phyloP scores from a whole-genome alignment of 208 protist genomes.

The Trichomonas tenax region DNA sequence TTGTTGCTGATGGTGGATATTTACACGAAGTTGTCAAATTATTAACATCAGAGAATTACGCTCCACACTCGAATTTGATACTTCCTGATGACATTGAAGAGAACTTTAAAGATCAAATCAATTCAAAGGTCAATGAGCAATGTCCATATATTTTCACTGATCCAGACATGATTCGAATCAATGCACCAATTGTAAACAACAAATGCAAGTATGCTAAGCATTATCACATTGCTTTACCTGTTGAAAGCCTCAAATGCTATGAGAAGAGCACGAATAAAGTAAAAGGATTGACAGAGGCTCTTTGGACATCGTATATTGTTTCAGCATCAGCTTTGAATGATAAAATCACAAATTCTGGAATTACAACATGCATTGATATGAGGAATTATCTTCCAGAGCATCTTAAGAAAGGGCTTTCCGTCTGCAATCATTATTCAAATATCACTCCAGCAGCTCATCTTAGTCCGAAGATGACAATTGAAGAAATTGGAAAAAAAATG shows the following conservation, averaged over 20 bases:
- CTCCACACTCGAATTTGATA: not conserved
- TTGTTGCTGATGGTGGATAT: not conserved
- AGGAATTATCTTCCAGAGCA: not conserved
- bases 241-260: not conserved
- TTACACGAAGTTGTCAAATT: not conserved
- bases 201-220: not conserved
- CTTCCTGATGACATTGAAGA: not conserved
- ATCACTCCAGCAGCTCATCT: not conserved
- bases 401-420: no score
- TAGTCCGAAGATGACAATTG: not conserved
- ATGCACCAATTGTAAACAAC: not conserved
- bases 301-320: not conserved
- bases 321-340: not conserved
- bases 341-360: not conserved
- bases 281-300: not conserved
- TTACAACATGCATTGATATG: not conserved
- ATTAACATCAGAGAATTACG: not conserved
- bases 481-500: not conserved
- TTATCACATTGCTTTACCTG: not conserved
- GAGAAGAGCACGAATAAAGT: not conserved
- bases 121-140: not conserved
- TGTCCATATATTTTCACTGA: not conserved
- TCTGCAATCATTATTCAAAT: not conserved
- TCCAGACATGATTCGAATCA: not conserved
- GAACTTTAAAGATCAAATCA: not conserved